phyloP scores from a whole-genome alignment of 441 rosid genomes.

The Erodium chrysanthum region DNA sequence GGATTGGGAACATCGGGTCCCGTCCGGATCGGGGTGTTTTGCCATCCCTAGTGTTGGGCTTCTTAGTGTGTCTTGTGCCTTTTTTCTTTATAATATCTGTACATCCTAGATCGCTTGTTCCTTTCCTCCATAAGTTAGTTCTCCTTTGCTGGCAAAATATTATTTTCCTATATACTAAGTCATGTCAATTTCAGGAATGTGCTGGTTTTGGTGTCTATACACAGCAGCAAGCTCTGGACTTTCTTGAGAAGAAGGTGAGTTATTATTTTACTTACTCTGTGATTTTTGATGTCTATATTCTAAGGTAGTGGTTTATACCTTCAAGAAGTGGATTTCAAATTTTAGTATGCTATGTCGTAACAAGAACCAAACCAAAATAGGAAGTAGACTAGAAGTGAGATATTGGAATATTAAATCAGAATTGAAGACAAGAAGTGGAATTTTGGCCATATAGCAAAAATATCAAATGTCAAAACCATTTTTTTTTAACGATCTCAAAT shows the following conservation, averaged over 20 bases:
- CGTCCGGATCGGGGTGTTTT: no score
- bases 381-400: neutral
- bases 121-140: neutral
- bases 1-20: no score
- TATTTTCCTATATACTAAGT: constrained; percentile 11
- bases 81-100: neutral
- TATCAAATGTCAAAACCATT: no score
- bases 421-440: neutral
- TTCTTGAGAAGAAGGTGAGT: constrained; percentile 65
- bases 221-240: constrained; percentile 56
- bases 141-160: neutral
- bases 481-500: neutral
- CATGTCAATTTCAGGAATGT: constrained; percentile 60
- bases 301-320: neutral
- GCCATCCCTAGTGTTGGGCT: no score
- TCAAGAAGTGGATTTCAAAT: neutral
- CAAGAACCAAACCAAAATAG: no score
- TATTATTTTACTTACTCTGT: neutral
- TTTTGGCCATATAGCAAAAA: no score
- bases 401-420: neutral
- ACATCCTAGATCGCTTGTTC: neutral
- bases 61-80: neutral
- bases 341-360: neutral
- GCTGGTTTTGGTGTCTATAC: constrained; percentile 45
- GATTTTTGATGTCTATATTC: neutral